Base-by-base conservation (phyloP, 2,329 filamentous ascomycete genomes). In the Colletotrichum cereale region DNA sequence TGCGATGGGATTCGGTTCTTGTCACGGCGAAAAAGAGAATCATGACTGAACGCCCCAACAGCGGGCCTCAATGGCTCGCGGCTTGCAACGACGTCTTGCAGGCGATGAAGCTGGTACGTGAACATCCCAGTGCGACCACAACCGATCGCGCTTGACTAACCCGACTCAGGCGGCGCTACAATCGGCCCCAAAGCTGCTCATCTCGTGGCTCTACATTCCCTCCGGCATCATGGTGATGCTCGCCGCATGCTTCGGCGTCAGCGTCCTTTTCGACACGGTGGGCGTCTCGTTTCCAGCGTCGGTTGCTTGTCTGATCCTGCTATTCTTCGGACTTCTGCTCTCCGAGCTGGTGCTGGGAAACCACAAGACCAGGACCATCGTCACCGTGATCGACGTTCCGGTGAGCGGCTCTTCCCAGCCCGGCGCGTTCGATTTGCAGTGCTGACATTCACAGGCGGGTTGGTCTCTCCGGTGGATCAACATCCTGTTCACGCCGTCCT, bases 381-480 rank as follows among this genome's bases (percentile, higher is more conserved):
- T 90, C 4, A 79, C 78, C 11, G 58, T 86, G 0, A 83, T 91
- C 66, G 86, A 90, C 66, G 78, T 90, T 18, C 86, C 88, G 48
- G 88, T 89, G 79, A 76, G 81, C 1, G n/a, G 12, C 29, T 1
- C n/a, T 8, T 34, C 21, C 52, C 31, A 0, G 31, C 5, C 6
- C 26, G 34, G 18, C 5, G 1, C 53, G 0, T 1, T 8, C 3
- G 18, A 14, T 12, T 8, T 3, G 0, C 26, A 11, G 21, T 7
- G 56, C 63, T 78, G 38, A 75, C 48, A 60, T 18, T 7, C 11
- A n/a, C 29, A 89, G 86, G 86, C 86, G 56, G 85, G 86, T 10
- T 90, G 88, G 84, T 84, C 87, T 7, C 80, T 90, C 34, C 83
- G 85, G 53, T 90, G 88, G 83, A 89, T 90, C 75, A 88, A 86